phyloP scores from a whole-genome alignment of 176 grass and related monocot species.

The Tillandsia leiboldiana region DNA sequence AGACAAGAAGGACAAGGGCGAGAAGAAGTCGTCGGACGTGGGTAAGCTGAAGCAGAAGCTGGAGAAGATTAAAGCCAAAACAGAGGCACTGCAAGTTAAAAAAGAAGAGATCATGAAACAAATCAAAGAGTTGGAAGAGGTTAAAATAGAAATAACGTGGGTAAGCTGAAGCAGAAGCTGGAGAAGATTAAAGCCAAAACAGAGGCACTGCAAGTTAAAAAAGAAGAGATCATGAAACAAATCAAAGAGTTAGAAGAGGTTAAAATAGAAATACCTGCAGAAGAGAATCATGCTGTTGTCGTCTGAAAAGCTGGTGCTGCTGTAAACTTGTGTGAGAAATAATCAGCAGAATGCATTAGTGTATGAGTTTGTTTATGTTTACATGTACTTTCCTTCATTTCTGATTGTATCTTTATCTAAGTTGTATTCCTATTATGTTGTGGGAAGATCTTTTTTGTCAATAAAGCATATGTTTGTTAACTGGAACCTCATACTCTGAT shows the following conservation, averaged over 20 bases:
- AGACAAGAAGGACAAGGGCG: slow-evolving; percentile 23
- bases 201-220: slow-evolving; percentile 47
- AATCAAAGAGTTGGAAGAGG: slow-evolving; percentile 44
- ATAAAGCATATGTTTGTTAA: no score
- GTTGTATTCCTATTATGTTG: no score
- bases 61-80: slow-evolving; percentile 43
- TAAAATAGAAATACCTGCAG: slow-evolving; percentile 6
- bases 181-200: slow-evolving; percentile 44
- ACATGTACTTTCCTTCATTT: no score
- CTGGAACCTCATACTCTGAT: no score
- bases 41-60: slow-evolving; percentile 38
- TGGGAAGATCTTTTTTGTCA: no score
- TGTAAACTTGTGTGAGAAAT: background rate
- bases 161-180: slow-evolving; percentile 40
- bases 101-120: slow-evolving; percentile 52
- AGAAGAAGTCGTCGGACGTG: slow-evolving; percentile 28
- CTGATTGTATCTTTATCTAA: no score
- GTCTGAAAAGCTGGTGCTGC: background rate
- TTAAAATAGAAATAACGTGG: no score
- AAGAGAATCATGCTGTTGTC: slow-evolving; percentile 6
- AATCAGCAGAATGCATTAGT: no score
- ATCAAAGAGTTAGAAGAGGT: slow-evolving; percentile 36
- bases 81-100: slow-evolving; percentile 43
- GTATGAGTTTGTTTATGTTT: no score
- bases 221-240: slow-evolving; percentile 47